A percentile compares a stretch with the other conserved stretches of the same genome.
These are phyloP conservation scores for Candolleomyces aberdarensis DNA, from an alignment of 768 basidiomycete genomes.

Conservation along the genomic window DNA sequence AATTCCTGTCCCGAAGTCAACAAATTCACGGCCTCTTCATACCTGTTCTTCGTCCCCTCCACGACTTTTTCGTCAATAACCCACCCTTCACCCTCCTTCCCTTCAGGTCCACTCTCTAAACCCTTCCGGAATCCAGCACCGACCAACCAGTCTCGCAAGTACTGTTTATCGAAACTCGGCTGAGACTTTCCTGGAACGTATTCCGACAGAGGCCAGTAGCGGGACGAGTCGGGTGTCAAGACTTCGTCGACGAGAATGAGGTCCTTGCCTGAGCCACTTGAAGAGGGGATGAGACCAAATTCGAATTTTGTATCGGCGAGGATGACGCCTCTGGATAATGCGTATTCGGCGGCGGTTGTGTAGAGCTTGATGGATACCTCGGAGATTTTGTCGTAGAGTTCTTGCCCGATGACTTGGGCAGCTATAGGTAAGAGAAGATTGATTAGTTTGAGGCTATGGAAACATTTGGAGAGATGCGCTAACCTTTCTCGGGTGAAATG, in stretches of 20 bases:
- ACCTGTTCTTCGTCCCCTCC: slow-evolving; percentile 71
- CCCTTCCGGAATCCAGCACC: slow-evolving; percentile 71
- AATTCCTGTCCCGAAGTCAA: slow-evolving; percentile 32
- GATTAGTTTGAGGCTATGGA: slow-evolving; percentile 4
- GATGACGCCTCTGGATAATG: slow-evolving; percentile 75
- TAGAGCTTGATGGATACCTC: slow-evolving; percentile 62
- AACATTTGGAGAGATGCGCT: slow-evolving; percentile 7
- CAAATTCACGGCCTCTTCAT: slow-evolving; percentile 70
- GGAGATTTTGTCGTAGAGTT: slow-evolving; percentile 62
- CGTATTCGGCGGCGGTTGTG: slow-evolving; percentile 70
- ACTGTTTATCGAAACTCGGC: slow-evolving; percentile 96
- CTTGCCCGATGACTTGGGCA: slow-evolving; percentile 59
- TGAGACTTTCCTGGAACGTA: slow-evolving; percentile 77
- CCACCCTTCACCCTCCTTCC: slow-evolving; percentile 73
- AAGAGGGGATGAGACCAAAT: slow-evolving; percentile 73
- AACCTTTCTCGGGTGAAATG: slow-evolving; percentile 80
- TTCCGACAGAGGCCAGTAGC: slow-evolving; percentile 85
- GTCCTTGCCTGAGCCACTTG: slow-evolving; percentile 24
- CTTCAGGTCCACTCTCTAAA: slow-evolving; percentile 68
- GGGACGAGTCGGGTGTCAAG: slow-evolving; percentile 95
- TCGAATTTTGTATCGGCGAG: slow-evolving; percentile 99
- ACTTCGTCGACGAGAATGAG: slow-evolving; percentile 93
- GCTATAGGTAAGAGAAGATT: slow-evolving; percentile 38
- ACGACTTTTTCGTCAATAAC: slow-evolving; percentile 74
- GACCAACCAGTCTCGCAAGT: slow-evolving; percentile 86